Base-by-base conservation (phyloP, 371 early-diverging fungal genomes). In the Mortierella sp. region DNA sequence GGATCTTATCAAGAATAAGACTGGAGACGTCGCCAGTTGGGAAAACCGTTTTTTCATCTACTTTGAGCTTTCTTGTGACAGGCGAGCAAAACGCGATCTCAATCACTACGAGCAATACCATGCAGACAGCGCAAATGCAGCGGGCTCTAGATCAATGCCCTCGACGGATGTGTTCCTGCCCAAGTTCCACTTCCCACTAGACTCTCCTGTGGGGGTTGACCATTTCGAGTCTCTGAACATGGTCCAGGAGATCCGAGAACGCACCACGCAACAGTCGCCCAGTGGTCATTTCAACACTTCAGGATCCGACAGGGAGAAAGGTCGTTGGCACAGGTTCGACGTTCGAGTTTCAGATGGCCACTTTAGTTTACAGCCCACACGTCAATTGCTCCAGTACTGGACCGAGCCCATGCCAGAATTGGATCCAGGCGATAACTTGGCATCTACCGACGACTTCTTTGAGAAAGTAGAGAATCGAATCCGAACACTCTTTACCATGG, bases 121-220 rank as follows among this genome's bases (percentile, higher is more conserved):
- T 11, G 42, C 37, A 3, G 50, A 50, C 2, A 28, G 23, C 19
- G 23, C 56, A 6, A 27, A 44, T 0, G 24, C 49, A 6, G 24
- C 23, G 3, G 27, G 34, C 17, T n/a, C 24, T 8, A 30, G 15
- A 1, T 28, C 30, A 6, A 0, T 39, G 4, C 69, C 70, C 1
- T 70, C 78, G 0, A 70, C 78, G n/a, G 78, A 76, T 32, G 42
- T 76, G 42, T 76, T 76, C 51, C 21, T 76, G 41, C 78, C 78
- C 3, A 43, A 70, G 28, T 76, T 58, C 48, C 78, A 76, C 31
- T 76, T 76, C 49, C 44, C 78, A 2, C 48, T 76, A 12, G 70
- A 69, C 14, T 76, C 78, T 6, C 56, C 70, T n/a, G 58, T 65
- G 1, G 66, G 66, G 3, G 44, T 41, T 2, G 70, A 64, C 32